Evolutionary conservation across 139 green algal genomes (phyloP), one percentile per base, ranked within the genome.

Genomic region (Limnomonas spitsbergensis): DNA sequence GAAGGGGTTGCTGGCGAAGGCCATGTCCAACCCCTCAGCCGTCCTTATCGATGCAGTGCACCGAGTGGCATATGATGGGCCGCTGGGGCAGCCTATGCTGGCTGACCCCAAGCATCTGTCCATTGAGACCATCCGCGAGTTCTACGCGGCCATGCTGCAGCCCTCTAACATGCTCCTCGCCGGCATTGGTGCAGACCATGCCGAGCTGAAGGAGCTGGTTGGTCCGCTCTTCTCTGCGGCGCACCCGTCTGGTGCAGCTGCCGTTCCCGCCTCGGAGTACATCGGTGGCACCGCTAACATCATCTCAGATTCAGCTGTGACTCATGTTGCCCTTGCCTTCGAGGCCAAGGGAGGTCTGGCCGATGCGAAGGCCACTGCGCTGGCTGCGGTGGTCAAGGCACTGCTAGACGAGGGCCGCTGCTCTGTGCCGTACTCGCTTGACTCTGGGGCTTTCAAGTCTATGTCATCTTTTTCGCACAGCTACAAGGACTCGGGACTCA

Each of bases 331-430:
- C 3, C 75, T 91, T 29, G 87, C 82, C 27, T 87, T 86, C 39
- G 87, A 89, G 81, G 82, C 84, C 69, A 84, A 82, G 70, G 87
- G 87, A 6, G 87, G 87, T 0, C 80, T 88, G 36, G 40, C 42
- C 24, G 81, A 88, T 69, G 1, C 74, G 69, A 91, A 91, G 82
- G 56, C 73, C 4, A 77, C 79, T 3, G 87, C 87, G 1, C 4
- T 82, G 1, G 78, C 87, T n/a, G 66, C 71, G 0, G 80, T 91
- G 6, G 70, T 79, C n/a, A 85, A 86, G 71, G 78, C 77, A n/a
- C 83, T 91, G 78, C 78, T 91, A 39, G 80, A 87, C 40, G 81
- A 74, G 52, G 54, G 75, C 7, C 73, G 78, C 14, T 74, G 81
- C 40, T 78, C 80, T 54, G 70, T 91, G 80, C 86, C 86, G n/a